Conservation (phyloP, 805 yeast species). For the Lipomyces sp. region DNA sequence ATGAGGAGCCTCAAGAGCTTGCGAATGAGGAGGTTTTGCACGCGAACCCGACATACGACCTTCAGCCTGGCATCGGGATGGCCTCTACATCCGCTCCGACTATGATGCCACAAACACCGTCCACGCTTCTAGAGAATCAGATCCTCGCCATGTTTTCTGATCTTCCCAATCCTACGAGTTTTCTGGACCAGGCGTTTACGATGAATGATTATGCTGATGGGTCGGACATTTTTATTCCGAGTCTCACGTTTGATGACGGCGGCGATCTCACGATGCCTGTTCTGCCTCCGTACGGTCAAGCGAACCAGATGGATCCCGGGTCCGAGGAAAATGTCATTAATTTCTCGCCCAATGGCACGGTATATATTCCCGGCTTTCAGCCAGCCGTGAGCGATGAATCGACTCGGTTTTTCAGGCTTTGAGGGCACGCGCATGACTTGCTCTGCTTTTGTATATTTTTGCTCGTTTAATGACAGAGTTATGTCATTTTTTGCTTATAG, state of each 20-base stretch:
- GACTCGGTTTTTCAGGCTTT: constrained; percentile 1
- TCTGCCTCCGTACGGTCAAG: no score
- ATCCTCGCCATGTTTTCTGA: constrained; percentile 37
- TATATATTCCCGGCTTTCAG: constrained; percentile 11
- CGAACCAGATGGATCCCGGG: not conserved
- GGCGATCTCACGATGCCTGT: no score
- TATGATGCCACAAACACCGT: not conserved
- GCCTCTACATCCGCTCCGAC: not conserved
- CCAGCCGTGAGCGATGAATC: constrained; percentile 9
- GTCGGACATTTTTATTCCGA: constrained; percentile 16
- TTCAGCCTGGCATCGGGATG: not conserved
- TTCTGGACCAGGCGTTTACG: constrained; percentile 35
- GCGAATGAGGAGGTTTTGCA: no score
- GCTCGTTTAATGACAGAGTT: no score
- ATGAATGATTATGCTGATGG: constrained; percentile 30
- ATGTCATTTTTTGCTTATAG: no score
- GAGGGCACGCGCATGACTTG: no score
- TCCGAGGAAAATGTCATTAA: not conserved
- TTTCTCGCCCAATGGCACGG: not conserved
- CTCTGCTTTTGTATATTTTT: no score
- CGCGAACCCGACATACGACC: not conserved
- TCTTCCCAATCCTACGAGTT: constrained; percentile 38
- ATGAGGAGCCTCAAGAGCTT: no score
- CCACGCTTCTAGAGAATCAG: constrained; percentile 31
- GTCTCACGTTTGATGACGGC: constrained; percentile 16